Evolutionary conservation across 2,329 filamentous ascomycete genomes (phyloP).

Genomic region (Xylaria sp.): DNA sequence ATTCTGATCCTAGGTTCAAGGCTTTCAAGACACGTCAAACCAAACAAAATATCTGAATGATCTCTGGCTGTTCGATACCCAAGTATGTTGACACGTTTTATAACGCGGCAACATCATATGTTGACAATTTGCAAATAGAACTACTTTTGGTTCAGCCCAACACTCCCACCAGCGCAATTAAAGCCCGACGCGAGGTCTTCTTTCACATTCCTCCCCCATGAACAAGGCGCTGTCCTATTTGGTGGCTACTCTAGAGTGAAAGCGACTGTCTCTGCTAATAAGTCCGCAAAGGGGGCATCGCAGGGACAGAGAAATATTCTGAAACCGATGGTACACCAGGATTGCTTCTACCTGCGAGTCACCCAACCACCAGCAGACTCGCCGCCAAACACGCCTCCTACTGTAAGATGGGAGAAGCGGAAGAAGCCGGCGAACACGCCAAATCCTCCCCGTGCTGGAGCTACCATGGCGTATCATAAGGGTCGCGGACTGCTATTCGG

Average conservation of each 20-base stretch:
- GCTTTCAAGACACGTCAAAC: slow-evolving; percentile 96
- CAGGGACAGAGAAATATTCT: slow-evolving; percentile 77
- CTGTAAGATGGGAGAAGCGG: slow-evolving; percentile 88
- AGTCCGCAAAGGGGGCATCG: slow-evolving; percentile 70
- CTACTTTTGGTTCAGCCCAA: slow-evolving; percentile 84
- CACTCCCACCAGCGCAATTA: slow-evolving; percentile 79
- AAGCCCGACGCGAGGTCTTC: slow-evolving; percentile 93
- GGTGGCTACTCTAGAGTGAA: slow-evolving; percentile 96
- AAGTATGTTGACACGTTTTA: slow-evolving; percentile 38
- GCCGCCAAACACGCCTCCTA: slow-evolving; percentile 72
- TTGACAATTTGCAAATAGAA: slow-evolving; percentile 59
- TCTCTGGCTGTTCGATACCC: slow-evolving; percentile 94
- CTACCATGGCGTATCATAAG: slow-evolving; percentile 95
- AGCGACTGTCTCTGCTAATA: slow-evolving; percentile 69
- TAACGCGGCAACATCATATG: background rate
- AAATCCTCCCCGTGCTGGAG: slow-evolving; percentile 83
- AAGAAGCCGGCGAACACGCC: slow-evolving; percentile 94
- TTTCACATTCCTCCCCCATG: slow-evolving; percentile 91
- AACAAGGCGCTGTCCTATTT: slow-evolving; percentile 88
- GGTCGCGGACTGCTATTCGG: slow-evolving; percentile 93
- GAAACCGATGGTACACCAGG: slow-evolving; percentile 90
- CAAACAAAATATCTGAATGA: slow-evolving; percentile 94
- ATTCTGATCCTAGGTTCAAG: slow-evolving; percentile 41
- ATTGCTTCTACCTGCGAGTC: slow-evolving; percentile 92
- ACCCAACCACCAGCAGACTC: slow-evolving; percentile 76